Base-by-base conservation (phyloP, 2,329 filamentous ascomycete species). In the Penicillium sp. region DNA sequence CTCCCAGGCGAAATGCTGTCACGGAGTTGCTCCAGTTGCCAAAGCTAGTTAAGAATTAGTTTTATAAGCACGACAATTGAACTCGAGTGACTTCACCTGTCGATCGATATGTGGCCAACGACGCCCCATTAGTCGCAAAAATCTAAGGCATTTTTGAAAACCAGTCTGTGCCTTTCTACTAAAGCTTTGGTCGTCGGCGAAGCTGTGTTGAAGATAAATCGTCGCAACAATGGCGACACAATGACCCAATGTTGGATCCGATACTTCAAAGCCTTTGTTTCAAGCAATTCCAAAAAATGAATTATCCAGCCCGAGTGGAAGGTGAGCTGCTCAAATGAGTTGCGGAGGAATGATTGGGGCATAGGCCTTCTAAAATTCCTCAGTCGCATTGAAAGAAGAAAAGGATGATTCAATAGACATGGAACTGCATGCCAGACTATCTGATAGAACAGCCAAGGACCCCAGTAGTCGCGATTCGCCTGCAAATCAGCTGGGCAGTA, bases 131-230 rank as follows among this genome's bases (percentile, higher is more conserved):
- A 44, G 50, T 5, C 54, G 65, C 7, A 77, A 64, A 27, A 78
- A 77, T 7, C 56, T 61, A 23, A 78, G 53, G 51, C 76, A 78
- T 57, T 73, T 76, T 4, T 69, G 66, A 47, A 76, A 78, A 23
- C 69, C 69, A 2, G 63, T 63, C 40, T 73, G 67, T 22, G 76
- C 77, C 40, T 73, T 69, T 18, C 65, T 58, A 47, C 70, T 65
- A 15, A 72, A 67, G 3, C 56, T 61, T 27, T 58, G 49, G 27
- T 74, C 68, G 54, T 67, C 67, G 8, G 78, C 75, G 26, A 79
- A 81, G 57, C 78, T 80, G 47, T 81, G 77, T 57, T 81, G 79
- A 4, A 81, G 63, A 56, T 77, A 78, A 4, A 81, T 80, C 1
- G 79, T 81, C 0, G 78, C 78, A 1, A 80, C 74, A 3, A 80